Evolutionary conservation across 148 eudicot species (phyloP).

Genomic region (Camellia granthamiana): DNA sequence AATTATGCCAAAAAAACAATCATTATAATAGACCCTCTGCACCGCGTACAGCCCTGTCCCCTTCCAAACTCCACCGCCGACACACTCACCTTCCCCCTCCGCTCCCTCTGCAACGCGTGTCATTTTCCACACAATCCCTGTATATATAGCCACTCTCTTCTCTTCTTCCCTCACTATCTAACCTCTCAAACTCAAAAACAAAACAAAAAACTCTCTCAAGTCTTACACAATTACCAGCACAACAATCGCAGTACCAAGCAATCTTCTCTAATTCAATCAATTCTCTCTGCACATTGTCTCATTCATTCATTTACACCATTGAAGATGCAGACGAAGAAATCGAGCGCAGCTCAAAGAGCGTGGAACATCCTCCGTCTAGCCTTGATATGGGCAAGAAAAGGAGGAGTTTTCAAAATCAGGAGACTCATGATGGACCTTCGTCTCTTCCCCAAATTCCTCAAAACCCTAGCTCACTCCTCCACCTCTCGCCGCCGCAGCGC

Average conservation of each 20-base stretch:
- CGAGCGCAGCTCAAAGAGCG: slow-evolving; percentile 39
- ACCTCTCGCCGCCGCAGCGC: background rate
- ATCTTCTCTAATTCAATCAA: background rate
- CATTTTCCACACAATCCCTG: background rate
- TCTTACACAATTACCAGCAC: too few relatives aligned
- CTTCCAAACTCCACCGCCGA: background rate
- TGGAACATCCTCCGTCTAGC: slow-evolving; percentile 67
- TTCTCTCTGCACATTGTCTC: background rate
- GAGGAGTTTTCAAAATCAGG: slow-evolving; percentile 44
- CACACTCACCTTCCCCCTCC: background rate
- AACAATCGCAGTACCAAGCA: too few relatives aligned
- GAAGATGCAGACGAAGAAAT: slow-evolving; percentile 34
- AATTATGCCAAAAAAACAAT: too few relatives aligned
- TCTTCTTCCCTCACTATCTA: background rate
- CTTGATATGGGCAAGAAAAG: slow-evolving; percentile 73
- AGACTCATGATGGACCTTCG: slow-evolving; percentile 38
- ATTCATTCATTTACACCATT: too few relatives aligned
- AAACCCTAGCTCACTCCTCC: slow-evolving; percentile 23
- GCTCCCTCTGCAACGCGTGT: background rate
- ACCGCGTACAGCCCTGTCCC: slow-evolving; percentile 23
- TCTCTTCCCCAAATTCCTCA: slow-evolving; percentile 40
- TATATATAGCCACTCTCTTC: slow-evolving; percentile 8
- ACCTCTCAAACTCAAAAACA: background rate
- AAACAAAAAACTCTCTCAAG: background rate
- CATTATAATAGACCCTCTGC: background rate